Base-by-base conservation (phyloP, 257 asterid species). In the Lithospermum erythrorhizon region DNA sequence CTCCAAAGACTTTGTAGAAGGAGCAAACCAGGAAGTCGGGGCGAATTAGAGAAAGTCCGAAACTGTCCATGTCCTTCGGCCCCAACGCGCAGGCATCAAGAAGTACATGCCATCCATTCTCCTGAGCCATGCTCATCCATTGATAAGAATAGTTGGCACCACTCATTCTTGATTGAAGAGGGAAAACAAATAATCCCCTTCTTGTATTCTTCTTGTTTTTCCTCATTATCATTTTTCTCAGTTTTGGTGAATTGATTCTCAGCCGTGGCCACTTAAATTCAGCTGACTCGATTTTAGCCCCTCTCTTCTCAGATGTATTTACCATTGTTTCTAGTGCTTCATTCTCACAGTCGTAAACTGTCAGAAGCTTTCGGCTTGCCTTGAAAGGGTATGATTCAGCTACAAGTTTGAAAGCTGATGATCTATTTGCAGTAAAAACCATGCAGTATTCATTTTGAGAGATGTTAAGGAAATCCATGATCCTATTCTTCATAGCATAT, bases 261-360 rank as follows among this genome's bases (percentile, higher is more conserved):
- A 91, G 66, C 55, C 98, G 72, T 1, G 98, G 98, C 98, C 98
- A 91, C 65, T 86, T 88, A 78, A 91, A 91, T 68, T 84, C 96
- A 1, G 95, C 96, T 23, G 85, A 72, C 76, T 65, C 63, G 27
- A 73, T 54, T 1, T 75, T 74, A 9, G 95, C 95, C 23, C 93
- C 94, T 81, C 90, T 75, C 71, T 72, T 83, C 63, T 70, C 85
- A 5, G 98, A 78, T 23, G 79, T 56, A 29, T 3, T 78, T 24
- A 68, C 70, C 95, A 91, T 78, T 55, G 82, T 62, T 16, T 80
- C 82, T 64, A 81, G 41, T 14, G 98, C 96, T 70, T 91, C 98
- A 61, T 86, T 84, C 65, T 81, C 76, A n/a, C 88, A 89, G 75
- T 91, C 98, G 18, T 88, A 88, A 24, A 83, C 94, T 0, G 95